Base-by-base conservation (phyloP, 805 yeast genomes). In the Sugiyamaella marilandica region DNA sequence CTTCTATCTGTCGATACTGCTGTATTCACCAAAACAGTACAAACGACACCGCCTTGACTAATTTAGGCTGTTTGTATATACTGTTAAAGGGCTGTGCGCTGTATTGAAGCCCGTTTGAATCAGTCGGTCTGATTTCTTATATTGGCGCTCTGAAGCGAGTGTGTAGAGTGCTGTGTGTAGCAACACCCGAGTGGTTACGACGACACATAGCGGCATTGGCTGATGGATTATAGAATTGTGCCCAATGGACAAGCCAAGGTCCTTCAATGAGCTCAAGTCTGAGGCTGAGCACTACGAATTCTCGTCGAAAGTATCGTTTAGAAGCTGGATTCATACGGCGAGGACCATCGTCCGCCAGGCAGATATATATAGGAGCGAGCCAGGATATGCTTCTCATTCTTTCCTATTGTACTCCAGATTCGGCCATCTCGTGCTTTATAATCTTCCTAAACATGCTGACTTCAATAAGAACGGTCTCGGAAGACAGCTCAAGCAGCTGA, bases 381-480 rank as follows among this genome's bases (percentile, higher is more conserved):
- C 72, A 13, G 70, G 76, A 29, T 62, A 69, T 41, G 75, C 73
- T 41, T 14, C 41, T 13, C 78, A 77, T 53, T 80, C 87, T 0
- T 84, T 77, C 60, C 65, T 81, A 31, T 67, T 81, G 51, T 82
- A 82, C 60, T 68, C 78, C 44, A 67, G 90, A 52, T 83, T 80
- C 58, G 75, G 83, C 19, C 87, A 84, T 54, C 69, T 82, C 46
- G 70, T 80, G 32, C 72, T 77, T 50, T 76, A 78, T 65, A 69
- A 69, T 47, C 60, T 82, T 41, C 72, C 74, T 14, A 64, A 55
- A 5, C 82, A 79, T 55, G 80, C 82, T 0, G 77, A 73, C 24
- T 57, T 77, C 49, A 65, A 64, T 55, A 52, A 52, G 21, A 61
- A 63, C 34, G 49, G 52, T n/a, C 50, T 24, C 43, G 32, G 14